Base-by-base conservation (phyloP, 805 yeast species). In the Ogataea corticis region DNA sequence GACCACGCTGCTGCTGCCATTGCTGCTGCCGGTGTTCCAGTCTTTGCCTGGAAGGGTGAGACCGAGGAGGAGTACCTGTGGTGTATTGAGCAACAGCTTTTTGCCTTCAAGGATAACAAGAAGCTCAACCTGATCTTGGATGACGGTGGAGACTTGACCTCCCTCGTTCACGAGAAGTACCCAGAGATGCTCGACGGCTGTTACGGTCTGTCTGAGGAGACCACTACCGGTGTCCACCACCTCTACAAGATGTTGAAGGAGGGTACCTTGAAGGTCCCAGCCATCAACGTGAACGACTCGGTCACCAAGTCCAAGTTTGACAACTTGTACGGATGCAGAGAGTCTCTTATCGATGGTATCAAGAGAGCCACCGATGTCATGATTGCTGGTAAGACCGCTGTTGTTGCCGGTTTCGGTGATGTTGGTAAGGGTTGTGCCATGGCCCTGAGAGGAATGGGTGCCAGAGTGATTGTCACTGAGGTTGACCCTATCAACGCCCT, bases 1-100 rank as follows among this genome's bases (percentile, higher is more conserved):
- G 99, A 92, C 77, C 98, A 92, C 72, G 98, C 98, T 62, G 98
- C 99, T 65, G 97, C 99, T 67, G 98, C 98, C 64, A 94, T 92
- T 72, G 99, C 99, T 63, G 99, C 98, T 61, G 73, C 97, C 59
- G 99, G 99, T 77, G 95, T 92, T 50, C 98, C 99, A 68, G 99
- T 92, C 58, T 92, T 89, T 63, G 99, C 99, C 66, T 92, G 99
- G 99, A 92, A 92, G 83, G 98, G 99, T 72, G 98, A 92, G 83
- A 89, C 98, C 73, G 99, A 92, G 76, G 98, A 92, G 80, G 99
- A 92, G 80, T 94, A 92, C 83, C 69, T 82, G 68, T 92, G 99
- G 99, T 92, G 99, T 83, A 88, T 92, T 64, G 97, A 94, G 80
- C 98, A 92, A 80, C 98, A 94, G 81, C 85, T 92, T 73, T 90